These are phyloP conservation scores for Exophiala sp. DNA, from an alignment of 2,329 filamentous ascomycete genomes.

Conservation along the genomic window DNA sequence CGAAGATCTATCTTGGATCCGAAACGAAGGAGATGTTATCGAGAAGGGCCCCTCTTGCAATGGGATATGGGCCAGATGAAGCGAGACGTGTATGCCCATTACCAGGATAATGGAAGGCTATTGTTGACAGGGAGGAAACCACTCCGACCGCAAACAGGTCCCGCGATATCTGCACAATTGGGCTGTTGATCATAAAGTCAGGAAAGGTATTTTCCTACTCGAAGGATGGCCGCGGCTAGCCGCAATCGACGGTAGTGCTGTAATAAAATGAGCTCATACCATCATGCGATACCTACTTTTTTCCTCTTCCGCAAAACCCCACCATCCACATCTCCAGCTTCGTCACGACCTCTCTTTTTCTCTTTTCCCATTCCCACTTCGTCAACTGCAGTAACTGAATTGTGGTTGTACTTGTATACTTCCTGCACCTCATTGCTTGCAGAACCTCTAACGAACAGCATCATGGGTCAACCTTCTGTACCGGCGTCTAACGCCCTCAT, in stretches of 20 bases:
- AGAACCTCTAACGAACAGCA: background rate
- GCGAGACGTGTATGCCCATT: too few relatives aligned
- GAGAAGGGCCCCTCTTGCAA: too few relatives aligned
- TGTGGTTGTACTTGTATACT: background rate
- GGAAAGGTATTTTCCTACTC: too few relatives aligned
- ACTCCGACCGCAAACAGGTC: too few relatives aligned
- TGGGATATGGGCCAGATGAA: too few relatives aligned
- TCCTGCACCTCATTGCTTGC: background rate
- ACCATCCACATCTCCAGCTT: background rate
- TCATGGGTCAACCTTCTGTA: constrained; percentile 71
- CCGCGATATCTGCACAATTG: too few relatives aligned
- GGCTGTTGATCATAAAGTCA: too few relatives aligned
- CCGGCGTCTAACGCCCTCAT: constrained; percentile 79
- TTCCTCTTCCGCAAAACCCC: too few relatives aligned
- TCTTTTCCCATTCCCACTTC: background rate
- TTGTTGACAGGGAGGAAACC: too few relatives aligned
- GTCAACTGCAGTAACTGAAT: background rate
- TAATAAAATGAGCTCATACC: background rate
- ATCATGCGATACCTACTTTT: too few relatives aligned
- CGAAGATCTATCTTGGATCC: background rate
- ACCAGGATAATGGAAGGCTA: too few relatives aligned
- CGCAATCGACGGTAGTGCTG: background rate
- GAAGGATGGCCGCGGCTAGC: too few relatives aligned
- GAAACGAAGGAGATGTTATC: background rate
- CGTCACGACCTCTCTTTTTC: constrained; percentile 25